Percentiles rank a stretch among this genome's conserved stretches.
phyloP scores from a whole-genome alignment of 78 protist species.

The Anaeramoeba flamelloides region DNA sequence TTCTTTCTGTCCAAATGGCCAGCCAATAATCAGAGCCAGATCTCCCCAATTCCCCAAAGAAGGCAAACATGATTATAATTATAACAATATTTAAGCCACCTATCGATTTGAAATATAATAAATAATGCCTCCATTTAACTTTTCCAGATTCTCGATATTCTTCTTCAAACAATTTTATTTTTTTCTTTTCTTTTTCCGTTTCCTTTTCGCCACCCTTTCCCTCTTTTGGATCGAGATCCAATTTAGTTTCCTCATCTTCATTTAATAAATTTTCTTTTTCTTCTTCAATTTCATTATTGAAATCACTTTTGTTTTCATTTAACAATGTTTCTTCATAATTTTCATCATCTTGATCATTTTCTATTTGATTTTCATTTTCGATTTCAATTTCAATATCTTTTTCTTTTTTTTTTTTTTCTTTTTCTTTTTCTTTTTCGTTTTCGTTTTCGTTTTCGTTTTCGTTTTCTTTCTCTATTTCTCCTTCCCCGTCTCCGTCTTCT shows the following conservation, averaged over 20 bases:
- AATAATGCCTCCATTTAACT: not conserved
- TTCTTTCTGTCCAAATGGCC: not conserved
- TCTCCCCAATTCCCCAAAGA: not conserved
- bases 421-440: not conserved
- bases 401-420: not conserved
- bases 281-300: too few species aligned
- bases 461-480: too few species aligned
- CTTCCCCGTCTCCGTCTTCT: too few species aligned
- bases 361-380: not conserved
- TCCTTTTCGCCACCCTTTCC: too few species aligned
- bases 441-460: not conserved
- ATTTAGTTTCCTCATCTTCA: too few species aligned
- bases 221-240: too few species aligned
- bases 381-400: not conserved
- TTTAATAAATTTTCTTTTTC: too few species aligned
- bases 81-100: not conserved
- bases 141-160: not conserved
- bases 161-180: not conserved
- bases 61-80: not conserved
- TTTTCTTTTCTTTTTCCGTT: too few species aligned
- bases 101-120: not conserved
- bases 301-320: too few species aligned
- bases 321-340: not conserved
- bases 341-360: not conserved
- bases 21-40: not conserved